Percentiles rank a stretch among this genome's conserved stretches.
Conservation (phyloP, 2,329 filamentous ascomycete genomes). For the Pseudopithomyces maydicus region DNA sequence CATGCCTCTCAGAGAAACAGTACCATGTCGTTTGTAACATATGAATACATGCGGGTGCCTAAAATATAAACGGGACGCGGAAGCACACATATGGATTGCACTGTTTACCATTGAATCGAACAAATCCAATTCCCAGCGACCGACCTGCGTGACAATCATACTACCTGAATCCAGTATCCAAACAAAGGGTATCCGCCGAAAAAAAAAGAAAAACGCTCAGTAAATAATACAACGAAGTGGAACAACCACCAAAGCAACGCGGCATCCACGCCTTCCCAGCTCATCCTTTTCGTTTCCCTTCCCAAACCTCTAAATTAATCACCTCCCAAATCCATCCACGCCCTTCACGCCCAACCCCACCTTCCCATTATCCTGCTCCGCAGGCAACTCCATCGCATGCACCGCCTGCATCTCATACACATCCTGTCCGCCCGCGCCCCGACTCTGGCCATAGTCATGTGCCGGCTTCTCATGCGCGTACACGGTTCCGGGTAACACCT, state of each 20-base stretch:
- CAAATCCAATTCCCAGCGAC: no score
- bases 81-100: no score
- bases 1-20: no score
- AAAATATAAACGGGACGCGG: no score
- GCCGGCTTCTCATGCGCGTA: conserved; percentile 4
- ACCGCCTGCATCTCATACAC: conserved; percentile 8
- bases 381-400: neutral
- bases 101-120: no score
- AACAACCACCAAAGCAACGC: no score
- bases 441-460: neutral
- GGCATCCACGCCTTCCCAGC: neutral
- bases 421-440: conserved; percentile 2
- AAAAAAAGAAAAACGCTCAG: neutral
- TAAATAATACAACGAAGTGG: neutral
- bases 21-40: no score
- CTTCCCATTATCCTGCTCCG: neutral
- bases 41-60: no score
- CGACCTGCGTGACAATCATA: no score
- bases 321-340: no score
- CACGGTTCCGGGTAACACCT: neutral
- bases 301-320: neutral
- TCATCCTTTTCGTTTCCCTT: neutral
- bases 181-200: conserved; percentile 1
- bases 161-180: neutral
- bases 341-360: neutral